Percentiles rank a stretch among this genome's conserved stretches.
phyloP scores from a whole-genome alignment of 441 rosid species.

The Bocquillonia castaneifolia region DNA sequence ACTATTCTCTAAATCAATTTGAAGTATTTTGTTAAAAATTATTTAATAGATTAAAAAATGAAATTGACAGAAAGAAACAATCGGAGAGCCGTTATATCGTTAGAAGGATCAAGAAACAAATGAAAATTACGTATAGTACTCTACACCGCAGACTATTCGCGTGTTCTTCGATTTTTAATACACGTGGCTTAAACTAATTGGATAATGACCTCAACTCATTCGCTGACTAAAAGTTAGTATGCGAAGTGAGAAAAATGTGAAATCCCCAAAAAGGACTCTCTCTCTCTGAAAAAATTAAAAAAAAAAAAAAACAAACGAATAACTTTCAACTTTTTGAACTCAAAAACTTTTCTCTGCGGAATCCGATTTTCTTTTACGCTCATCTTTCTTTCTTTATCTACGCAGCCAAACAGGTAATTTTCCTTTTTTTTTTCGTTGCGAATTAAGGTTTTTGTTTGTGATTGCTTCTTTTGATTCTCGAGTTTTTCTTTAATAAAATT shows the following conservation, averaged over 20 bases:
- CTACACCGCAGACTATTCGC: not conserved
- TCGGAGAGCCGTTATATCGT: slow-evolving; percentile 17
- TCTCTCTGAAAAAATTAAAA: not conserved
- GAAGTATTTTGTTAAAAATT: too few species aligned
- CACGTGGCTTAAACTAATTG: not conserved
- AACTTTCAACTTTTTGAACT: not conserved
- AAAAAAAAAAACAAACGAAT: not conserved
- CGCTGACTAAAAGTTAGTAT: slow-evolving; percentile 7
- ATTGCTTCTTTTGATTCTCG: not conserved
- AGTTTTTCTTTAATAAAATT: not conserved
- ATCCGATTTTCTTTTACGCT: not conserved
- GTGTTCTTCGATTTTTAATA: not conserved
- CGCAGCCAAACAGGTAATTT: not conserved
- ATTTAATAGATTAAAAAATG: too few species aligned
- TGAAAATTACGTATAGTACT: not conserved
- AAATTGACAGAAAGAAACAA: not conserved
- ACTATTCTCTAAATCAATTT: too few species aligned
- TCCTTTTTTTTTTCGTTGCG: not conserved
- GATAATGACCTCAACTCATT: not conserved
- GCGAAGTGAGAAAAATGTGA: too few species aligned
- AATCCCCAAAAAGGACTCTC: slow-evolving; percentile 2
- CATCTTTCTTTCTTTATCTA: not conserved
- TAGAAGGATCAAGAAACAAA: not conserved
- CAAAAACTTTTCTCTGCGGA: too few species aligned
- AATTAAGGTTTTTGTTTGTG: not conserved